Conservation (phyloP, 208 protist genomes). For the Leishmania lainsoni region DNA sequence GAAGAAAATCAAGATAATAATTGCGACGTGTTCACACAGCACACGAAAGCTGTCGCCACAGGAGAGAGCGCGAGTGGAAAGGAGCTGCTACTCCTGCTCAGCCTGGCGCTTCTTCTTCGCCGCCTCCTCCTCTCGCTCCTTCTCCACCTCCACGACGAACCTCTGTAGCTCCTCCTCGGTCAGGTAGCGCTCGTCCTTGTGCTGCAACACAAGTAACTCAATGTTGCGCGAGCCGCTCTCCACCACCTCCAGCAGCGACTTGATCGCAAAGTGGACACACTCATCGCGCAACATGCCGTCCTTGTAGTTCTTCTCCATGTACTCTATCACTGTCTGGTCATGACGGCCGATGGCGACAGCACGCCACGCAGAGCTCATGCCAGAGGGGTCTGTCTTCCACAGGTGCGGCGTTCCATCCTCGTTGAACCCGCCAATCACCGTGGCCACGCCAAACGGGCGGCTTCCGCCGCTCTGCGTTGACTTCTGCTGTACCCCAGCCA, state of each 20-base stretch:
- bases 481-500: constrained; percentile 98
- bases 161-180: constrained; percentile 78
- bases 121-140: constrained; percentile 89
- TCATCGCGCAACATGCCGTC: constrained; percentile 91
- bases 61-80: neutral
- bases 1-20: neutral
- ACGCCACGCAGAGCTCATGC: constrained; percentile 85
- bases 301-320: constrained; percentile 99
- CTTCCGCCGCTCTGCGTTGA: constrained; percentile 98
- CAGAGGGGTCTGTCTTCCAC: constrained; percentile 90
- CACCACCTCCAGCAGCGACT: constrained; percentile 98
- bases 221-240: constrained; percentile 93
- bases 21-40: neutral
- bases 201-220: constrained; percentile 85
- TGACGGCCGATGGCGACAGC: constrained; percentile 92
- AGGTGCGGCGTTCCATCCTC: constrained; percentile 93
- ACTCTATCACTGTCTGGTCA: constrained; percentile 98
- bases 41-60: neutral
- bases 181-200: constrained; percentile 67
- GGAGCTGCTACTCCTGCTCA: constrained; percentile 70
- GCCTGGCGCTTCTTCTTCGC: constrained; percentile 77
- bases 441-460: constrained; percentile 99
- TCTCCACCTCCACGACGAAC: constrained; percentile 83
- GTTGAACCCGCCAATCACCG: constrained; percentile 99
- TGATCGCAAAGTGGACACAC: constrained; percentile 97